These are phyloP conservation scores for Cladophialophora exuberans DNA, from an alignment of 2,329 filamentous ascomycete species.

Conservation along the genomic window DNA sequence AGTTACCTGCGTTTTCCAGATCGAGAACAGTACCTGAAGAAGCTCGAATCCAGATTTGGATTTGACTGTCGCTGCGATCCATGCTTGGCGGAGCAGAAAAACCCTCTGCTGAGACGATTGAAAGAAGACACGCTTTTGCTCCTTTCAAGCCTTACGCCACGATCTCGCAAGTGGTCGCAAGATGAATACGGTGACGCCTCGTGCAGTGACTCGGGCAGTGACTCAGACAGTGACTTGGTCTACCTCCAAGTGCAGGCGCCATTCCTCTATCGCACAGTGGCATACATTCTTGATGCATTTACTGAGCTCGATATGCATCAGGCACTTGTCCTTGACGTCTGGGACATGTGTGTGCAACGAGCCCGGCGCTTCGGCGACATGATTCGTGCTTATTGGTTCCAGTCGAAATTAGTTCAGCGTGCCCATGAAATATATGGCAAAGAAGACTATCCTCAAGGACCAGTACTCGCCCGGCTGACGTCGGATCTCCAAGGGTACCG, in stretches of 20 bases:
- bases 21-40: not conserved
- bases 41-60: slow-evolving; percentile 20
- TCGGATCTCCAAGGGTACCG: too few relatives aligned
- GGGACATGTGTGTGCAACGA: not conserved
- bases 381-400: slow-evolving; percentile 10
- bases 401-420: not conserved
- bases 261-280: not conserved
- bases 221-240: too few relatives aligned
- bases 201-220: too few relatives aligned
- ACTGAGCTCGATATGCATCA: slow-evolving; percentile 4
- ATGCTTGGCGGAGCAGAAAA: slow-evolving; percentile 24
- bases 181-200: too few relatives aligned
- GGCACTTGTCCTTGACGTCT: not conserved
- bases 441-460: not conserved
- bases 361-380: not conserved
- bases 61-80: slow-evolving; percentile 36
- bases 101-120: not conserved
- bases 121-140: slow-evolving; percentile 10
- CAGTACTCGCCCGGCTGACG: not conserved
- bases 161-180: not conserved
- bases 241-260: not conserved
- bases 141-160: too few relatives aligned
- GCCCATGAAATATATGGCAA: not conserved
- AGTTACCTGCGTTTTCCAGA: slow-evolving; percentile 4
- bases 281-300: slow-evolving; percentile 9